phyloP scores from a whole-genome alignment of 208 protist genomes.

The Acanthamoeba castellanii region DNA sequence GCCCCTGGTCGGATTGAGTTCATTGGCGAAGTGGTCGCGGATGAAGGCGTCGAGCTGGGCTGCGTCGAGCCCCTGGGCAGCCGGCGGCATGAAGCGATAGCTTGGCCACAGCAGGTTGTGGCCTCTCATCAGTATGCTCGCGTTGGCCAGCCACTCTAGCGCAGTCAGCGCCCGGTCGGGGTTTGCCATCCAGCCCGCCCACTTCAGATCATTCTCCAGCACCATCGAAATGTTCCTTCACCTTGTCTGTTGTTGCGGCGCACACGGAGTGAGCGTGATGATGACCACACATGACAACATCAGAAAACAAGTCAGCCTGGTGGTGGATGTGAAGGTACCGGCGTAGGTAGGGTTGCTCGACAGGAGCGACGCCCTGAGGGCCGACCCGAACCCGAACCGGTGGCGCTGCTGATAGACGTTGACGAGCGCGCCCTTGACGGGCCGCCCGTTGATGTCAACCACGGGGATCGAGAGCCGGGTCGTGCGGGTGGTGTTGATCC shows the following conservation, averaged over 20 bases:
- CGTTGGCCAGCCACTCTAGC: background rate
- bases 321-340: background rate
- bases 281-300: too few species aligned
- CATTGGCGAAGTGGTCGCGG: background rate
- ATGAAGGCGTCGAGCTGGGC: background rate
- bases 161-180: background rate
- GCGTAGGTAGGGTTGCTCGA: background rate
- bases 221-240: background rate
- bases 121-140: background rate
- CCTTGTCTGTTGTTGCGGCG: background rate
- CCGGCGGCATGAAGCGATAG: background rate
- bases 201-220: slow-evolving; percentile 7
- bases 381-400: background rate
- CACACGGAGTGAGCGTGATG: too few species aligned
- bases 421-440: background rate
- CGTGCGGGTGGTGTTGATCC: background rate
- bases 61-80: background rate
- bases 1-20: background rate
- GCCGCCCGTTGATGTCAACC: background rate
- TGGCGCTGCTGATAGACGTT: background rate
- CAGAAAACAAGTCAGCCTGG: background rate
- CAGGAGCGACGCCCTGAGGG: background rate
- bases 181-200: background rate
- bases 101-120: background rate
- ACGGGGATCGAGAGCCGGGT: background rate